phyloP scores from a whole-genome alignment of 2,329 filamentous ascomycete species.

The Colletotrichum abscissum region DNA sequence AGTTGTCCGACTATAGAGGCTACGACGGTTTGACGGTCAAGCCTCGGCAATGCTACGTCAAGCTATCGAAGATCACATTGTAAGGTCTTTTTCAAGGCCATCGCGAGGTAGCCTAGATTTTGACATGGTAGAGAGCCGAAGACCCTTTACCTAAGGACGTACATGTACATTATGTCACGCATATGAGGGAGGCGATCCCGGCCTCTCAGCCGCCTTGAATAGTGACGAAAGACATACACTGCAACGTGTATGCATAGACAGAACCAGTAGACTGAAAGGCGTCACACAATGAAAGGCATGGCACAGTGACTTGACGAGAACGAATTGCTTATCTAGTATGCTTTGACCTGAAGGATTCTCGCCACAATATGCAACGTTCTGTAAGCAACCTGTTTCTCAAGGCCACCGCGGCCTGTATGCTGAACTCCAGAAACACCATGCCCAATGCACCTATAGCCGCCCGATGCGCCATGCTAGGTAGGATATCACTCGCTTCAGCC shows the following conservation, averaged over 20 bases:
- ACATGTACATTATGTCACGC: no score
- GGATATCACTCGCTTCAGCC: constrained; percentile 10
- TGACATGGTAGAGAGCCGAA: neutral
- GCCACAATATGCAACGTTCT: constrained; percentile 15
- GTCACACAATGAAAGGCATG: neutral
- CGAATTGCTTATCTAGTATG: neutral
- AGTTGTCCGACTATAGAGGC: neutral
- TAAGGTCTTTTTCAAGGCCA: neutral
- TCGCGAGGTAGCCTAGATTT: no score
- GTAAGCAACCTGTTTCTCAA: constrained; percentile 16
- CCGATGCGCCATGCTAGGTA: constrained; percentile 18
- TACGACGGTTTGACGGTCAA: neutral
- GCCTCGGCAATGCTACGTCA: neutral
- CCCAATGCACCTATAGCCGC: constrained; percentile 26
- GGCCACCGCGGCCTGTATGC: constrained; percentile 20
- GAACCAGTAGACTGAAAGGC: neutral
- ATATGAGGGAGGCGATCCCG: no score
- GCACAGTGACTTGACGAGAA: neutral
- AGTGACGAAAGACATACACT: neutral
- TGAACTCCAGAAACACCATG: constrained; percentile 32
- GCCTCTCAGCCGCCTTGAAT: neutral
- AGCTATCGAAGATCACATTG: neutral
- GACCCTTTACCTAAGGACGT: no score
- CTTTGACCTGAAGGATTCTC: neutral
- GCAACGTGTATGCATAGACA: neutral